phyloP scores from a whole-genome alignment of 2,329 filamentous ascomycete genomes.

The Apiospora pterosperma region DNA sequence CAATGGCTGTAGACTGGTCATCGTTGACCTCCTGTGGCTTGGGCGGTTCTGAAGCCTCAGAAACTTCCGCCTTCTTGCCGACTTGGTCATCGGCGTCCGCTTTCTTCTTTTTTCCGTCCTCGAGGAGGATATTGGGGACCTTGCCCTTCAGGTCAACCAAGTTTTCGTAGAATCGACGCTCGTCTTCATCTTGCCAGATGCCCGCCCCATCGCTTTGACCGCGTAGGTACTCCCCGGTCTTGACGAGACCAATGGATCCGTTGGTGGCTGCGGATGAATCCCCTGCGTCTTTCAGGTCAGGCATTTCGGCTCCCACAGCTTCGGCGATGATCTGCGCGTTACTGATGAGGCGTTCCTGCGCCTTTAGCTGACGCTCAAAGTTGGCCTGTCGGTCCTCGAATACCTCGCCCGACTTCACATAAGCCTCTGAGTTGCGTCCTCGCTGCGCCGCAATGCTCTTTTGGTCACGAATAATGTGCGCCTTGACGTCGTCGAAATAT shows the following conservation, averaged over 20 bases:
- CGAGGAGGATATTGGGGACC: slow-evolving; percentile 87
- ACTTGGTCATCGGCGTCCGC: slow-evolving; percentile 75
- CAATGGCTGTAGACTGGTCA: slow-evolving; percentile 89
- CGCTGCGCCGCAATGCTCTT: slow-evolving; percentile 83
- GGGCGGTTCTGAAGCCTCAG: slow-evolving; percentile 43
- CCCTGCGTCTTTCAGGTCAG: slow-evolving; percentile 82
- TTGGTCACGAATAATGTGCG: slow-evolving; percentile 85
- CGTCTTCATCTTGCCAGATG: slow-evolving; percentile 98
- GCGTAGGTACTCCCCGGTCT: slow-evolving; percentile 87
- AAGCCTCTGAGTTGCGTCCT: slow-evolving; percentile 93
- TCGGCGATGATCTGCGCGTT: slow-evolving; percentile 93
- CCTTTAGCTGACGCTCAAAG: slow-evolving; percentile 90
- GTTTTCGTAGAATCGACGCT: slow-evolving; percentile 97
- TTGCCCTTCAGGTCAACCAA: slow-evolving; percentile 92
- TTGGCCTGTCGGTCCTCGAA: slow-evolving; percentile 96
- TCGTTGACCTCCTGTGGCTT: slow-evolving; percentile 58
- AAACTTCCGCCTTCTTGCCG: slow-evolving; percentile 66
- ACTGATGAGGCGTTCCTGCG: slow-evolving; percentile 82
- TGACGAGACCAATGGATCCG: slow-evolving; percentile 86
- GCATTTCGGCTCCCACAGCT: slow-evolving; percentile 86
- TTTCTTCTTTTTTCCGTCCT: slow-evolving; percentile 95
- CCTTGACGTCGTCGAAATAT: slow-evolving; percentile 92
- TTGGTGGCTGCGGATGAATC: slow-evolving; percentile 62
- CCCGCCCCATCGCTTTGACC: slow-evolving; percentile 87
- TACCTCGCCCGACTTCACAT: slow-evolving; percentile 96